These are phyloP conservation scores for Pseudonectria buxi DNA, from an alignment of 2,329 filamentous ascomycete genomes.

Conservation along the genomic window DNA sequence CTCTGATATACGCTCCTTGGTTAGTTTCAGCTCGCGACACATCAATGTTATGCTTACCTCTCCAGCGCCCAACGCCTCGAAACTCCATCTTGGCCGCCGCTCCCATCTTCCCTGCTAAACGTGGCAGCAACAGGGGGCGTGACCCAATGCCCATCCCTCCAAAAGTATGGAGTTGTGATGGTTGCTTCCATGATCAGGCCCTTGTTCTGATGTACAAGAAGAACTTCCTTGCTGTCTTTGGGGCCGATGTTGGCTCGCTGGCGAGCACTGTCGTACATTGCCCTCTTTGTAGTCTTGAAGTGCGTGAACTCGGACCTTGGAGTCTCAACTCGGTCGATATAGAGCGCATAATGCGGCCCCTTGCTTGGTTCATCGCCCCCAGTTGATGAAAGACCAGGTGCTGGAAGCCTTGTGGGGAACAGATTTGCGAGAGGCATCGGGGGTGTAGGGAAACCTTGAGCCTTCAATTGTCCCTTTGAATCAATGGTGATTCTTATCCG, in stretches of 20 bases:
- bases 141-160: conserved; percentile 65
- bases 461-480: conserved; percentile 38
- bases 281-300: conserved; percentile 76
- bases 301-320: conserved; percentile 60
- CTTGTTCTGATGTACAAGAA: conserved; percentile 57
- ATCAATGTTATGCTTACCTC: conserved; percentile 34
- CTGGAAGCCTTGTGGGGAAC: conserved; percentile 50
- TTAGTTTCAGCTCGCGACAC: conserved; percentile 2
- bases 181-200: conserved; percentile 78
- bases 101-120: conserved; percentile 36
- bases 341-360: conserved; percentile 33
- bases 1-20: conserved; percentile 26
- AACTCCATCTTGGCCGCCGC: conserved; percentile 77
- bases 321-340: conserved; percentile 38
- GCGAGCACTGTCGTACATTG: conserved; percentile 65
- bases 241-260: conserved; percentile 48
- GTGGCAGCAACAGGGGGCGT: conserved; percentile 60
- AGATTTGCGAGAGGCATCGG: conserved; percentile 43
- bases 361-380: conserved; percentile 18
- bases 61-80: conserved; percentile 78
- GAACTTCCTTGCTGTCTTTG: conserved; percentile 58
- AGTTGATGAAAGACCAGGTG: conserved; percentile 27
- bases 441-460: conserved; percentile 32
- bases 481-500: conserved; percentile 51
- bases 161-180: conserved; percentile 76